Evolutionary conservation across 305 asterid genomes (phyloP).

Genomic region (Lippia alba): DNA sequence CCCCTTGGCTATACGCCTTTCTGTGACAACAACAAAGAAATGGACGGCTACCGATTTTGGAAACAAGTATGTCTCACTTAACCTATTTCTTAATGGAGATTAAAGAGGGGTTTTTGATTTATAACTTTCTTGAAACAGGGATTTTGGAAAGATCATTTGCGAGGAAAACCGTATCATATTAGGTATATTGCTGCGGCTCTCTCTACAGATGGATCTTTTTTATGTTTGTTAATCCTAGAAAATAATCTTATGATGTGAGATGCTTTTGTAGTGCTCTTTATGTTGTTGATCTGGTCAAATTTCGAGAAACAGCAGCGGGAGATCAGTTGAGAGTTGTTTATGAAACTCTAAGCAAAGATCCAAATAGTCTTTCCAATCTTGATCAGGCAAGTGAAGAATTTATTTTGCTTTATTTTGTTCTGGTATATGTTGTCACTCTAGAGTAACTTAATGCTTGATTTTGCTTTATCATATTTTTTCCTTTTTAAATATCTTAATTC

Average conservation of each 20-base stretch:
- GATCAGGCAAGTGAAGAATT: conserved; percentile 76
- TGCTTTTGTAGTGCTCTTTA: conserved; percentile 82
- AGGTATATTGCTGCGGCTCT: conserved; percentile 50
- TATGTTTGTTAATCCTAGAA: conserved; percentile 27
- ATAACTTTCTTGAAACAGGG: conserved; percentile 61
- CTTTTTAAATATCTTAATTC: too few species aligned
- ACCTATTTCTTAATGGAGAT: conserved; percentile 7
- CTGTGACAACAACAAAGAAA: conserved; percentile 98
- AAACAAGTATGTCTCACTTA: conserved; percentile 61
- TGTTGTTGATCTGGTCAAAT: conserved; percentile 89
- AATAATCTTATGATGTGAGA: conserved; percentile 30
- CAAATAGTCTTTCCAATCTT: conserved; percentile 96
- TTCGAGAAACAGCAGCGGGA: conserved; percentile 98
- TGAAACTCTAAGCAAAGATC: conserved; percentile 98
- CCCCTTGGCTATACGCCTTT: conserved; percentile 97
- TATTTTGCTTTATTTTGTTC: background rate
- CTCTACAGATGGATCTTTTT: conserved; percentile 11
- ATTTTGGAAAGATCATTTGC: conserved; percentile 97
- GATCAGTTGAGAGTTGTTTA: conserved; percentile 92
- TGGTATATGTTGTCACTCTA: too few species aligned
- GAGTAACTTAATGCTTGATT: background rate
- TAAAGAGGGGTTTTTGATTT: conserved; percentile 22
- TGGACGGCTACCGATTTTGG: conserved; percentile 99
- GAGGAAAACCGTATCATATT: conserved; percentile 95
- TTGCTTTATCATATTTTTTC: background rate